Evolutionary conservation across 2,329 filamentous ascomycete genomes (phyloP).

Genomic region (Fusarium sp.): DNA sequence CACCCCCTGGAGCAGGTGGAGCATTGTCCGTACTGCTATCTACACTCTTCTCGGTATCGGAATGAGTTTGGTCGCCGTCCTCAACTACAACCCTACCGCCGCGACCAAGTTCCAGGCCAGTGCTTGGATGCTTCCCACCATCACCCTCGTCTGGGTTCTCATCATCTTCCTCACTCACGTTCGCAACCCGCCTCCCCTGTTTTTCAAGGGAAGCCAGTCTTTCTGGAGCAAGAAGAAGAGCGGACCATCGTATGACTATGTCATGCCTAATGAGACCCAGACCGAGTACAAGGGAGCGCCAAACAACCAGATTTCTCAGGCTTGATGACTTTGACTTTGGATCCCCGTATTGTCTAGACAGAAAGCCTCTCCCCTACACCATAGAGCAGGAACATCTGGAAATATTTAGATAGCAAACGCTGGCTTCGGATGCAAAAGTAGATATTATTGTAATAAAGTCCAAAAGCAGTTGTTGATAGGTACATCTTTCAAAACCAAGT

Average conservation of each 20-base stretch:
- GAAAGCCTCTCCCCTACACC: not conserved
- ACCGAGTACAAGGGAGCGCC: conserved; percentile 18
- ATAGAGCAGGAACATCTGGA: not conserved
- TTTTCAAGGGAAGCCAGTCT: conserved; percentile 32
- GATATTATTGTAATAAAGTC: not conserved
- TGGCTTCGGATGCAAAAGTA: not conserved
- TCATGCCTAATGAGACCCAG: conserved; percentile 16
- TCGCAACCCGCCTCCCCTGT: conserved; percentile 40
- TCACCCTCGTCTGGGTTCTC: conserved; percentile 50
- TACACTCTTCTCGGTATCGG: conserved; percentile 47
- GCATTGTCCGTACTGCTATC: conserved; percentile 46
- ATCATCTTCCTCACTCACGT: conserved; percentile 51
- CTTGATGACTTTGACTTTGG: not conserved
- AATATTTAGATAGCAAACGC: conserved; percentile 3
- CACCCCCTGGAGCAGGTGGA: conserved; percentile 48
- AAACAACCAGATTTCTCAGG: not conserved
- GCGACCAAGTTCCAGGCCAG: conserved; percentile 40
- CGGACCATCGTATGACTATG: conserved; percentile 23
- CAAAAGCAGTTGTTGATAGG: not conserved
- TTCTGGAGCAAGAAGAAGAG: conserved; percentile 31
- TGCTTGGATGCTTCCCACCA: conserved; percentile 49
- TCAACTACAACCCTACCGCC: conserved; percentile 38
- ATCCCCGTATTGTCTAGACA: not conserved
- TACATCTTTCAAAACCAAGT: not conserved
- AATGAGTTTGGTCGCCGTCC: conserved; percentile 42